Base-by-base conservation (phyloP, 768 basidiomycete species). In the Vishniacozyma victoriae region DNA sequence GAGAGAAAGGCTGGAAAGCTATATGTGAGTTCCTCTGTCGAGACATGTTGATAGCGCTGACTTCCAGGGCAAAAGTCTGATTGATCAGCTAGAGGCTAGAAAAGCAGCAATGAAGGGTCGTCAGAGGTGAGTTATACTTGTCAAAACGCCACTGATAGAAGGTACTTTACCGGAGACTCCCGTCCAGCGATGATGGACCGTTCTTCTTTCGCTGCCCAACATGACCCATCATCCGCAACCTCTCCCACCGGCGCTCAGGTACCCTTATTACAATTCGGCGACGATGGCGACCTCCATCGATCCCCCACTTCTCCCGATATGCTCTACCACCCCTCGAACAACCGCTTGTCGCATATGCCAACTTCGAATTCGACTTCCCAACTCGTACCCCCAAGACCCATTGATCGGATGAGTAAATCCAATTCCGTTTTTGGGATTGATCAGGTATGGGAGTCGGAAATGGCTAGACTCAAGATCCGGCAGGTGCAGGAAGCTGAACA, bases 171-270 rank as follows among this genome's bases (percentile, higher is more conserved):
- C 45, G 91, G 91, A 13, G 91, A 95, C 62, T 78, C 85, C 55
- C 77, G 90, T 48, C 88, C 91, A 9, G 85, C 87, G 4, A 93
- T 93, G 91, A 92, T 93, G 89, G 80, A 83, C 26, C 80, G 90
- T 53, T 71, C 72, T 77, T 48, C 81, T 79, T 16, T 69, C 12
- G 82, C 79, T 57, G 86, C 87, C 0, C 70, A 90, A 41, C 85
- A 90, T 59, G 85, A 89, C 65, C 83, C 84, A 33, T 74, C 79
- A 14, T 55, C 40, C 24, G 36, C 27, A 24, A 39, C 46, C 44
- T 35, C 40, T 35, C 29, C 29, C n/a, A 9, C 9, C 9, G 9
- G 9, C 29, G 9, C 29, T 33, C 29, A 33, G 29, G 9, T 9
- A n/a, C 29, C 29, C 9, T 33, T 33, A 33, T n/a, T 33, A 9